These are phyloP conservation scores for Yarrowia sp. DNA, from an alignment of 805 yeast genomes.

Conservation along the genomic window DNA sequence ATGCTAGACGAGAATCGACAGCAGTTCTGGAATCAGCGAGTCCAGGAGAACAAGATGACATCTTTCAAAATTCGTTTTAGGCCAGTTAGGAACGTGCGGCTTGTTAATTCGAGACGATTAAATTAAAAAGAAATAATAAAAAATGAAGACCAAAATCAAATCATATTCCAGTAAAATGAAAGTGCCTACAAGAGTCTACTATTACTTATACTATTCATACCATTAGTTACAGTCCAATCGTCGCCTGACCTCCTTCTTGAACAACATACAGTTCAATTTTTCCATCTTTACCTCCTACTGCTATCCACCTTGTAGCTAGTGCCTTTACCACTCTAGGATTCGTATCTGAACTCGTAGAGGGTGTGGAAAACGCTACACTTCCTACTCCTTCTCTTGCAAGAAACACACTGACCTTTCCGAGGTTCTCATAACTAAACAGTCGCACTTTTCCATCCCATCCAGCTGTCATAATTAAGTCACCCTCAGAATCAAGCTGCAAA, in stretches of 20 bases:
- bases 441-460: constrained; percentile 46
- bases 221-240: not conserved
- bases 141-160: too few species aligned
- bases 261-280: constrained; percentile 46
- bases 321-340: constrained; percentile 9
- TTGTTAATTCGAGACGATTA: too few species aligned
- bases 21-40: too few species aligned
- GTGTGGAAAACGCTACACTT: constrained; percentile 32
- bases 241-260: not conserved
- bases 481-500: not conserved
- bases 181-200: too few species aligned
- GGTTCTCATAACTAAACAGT: constrained; percentile 34
- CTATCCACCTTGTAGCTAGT: constrained; percentile 39
- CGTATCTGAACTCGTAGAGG: not conserved
- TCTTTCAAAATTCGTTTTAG: too few species aligned
- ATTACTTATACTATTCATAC: not conserved
- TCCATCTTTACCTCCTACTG: constrained; percentile 58
- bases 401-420: constrained; percentile 39
- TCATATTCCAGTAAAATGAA: too few species aligned
- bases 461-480: constrained; percentile 33
- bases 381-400: constrained; percentile 38
- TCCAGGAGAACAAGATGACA: too few species aligned
- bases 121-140: too few species aligned
- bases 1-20: too few species aligned
- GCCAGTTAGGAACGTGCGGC: too few species aligned